Evolutionary conservation across 1,284 basidiomycete species (phyloP), one percentile per base, ranked within the genome.

Genomic region (Schizopora paradoxa): DNA sequence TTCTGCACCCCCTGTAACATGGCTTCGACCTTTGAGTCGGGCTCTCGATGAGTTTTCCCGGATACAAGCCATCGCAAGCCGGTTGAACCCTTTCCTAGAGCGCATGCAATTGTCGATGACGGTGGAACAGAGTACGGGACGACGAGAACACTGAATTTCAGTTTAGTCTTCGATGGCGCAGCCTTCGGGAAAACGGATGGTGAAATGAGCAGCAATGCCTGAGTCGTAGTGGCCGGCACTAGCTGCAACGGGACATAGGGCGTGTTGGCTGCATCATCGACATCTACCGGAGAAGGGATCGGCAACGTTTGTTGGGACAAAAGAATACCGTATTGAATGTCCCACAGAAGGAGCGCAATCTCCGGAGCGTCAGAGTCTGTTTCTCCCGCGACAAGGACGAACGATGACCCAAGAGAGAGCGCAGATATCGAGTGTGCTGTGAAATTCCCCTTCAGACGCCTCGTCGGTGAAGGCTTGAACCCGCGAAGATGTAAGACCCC

Each of bases 241-340:
- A 75, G 62, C 14, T 41, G 32, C 14, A 52, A 18, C n/a, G n/a
- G n/a, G n/a, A n/a, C n/a, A 10, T 53, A 53, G 3, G 68, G 51
- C 27, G 51, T 56, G 36, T 73, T 56, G 13, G 61, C 55, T 11
- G 64, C 48, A 45, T 65, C 61, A 43, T 71, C 62, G 28, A 54
- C 63, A 38, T 65, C 60, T 6, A 78, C 54, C n/a, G 71, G 61
- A 0, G 74, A 67, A 0, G 85, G 81, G 4, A 77, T 58, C 0
- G 77, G 57, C 37, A 82, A 62, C 2, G 64, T 60, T 26, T 80
- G 73, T 6, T 74, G 71, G 1, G 78, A 66, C 18, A 87, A 68
- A 14, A 86, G 62, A 26, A 86, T 76, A 13, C 76, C 76, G 54
- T 82, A 87, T 52, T 79, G 78, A 14, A 86, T 63, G 55, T 88